Conservation (phyloP, 495 filamentous ascomycete genomes). For the Penicillium coprophilum region DNA sequence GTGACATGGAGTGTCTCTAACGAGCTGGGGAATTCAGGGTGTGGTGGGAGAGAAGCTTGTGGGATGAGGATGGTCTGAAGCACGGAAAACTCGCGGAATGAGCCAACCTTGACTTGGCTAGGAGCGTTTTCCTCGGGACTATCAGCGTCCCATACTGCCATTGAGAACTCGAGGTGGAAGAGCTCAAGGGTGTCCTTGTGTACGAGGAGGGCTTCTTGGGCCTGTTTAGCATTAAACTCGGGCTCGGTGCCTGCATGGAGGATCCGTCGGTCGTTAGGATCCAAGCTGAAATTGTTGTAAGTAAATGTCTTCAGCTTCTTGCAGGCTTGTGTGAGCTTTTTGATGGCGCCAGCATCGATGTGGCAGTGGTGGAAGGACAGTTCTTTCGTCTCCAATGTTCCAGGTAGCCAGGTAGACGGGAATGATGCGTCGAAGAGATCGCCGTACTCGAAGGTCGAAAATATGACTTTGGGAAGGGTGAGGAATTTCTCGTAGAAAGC, state of each 20-base stretch:
- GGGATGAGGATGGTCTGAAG: conserved; percentile 22
- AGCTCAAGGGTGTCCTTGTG: conserved; percentile 26
- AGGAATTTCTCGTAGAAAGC: conserved; percentile 16
- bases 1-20: conserved; percentile 19
- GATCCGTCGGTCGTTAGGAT: not conserved
- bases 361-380: conserved; percentile 16
- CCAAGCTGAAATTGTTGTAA: conserved; percentile 16
- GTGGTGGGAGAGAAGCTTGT: conserved; percentile 23
- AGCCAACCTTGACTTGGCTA: conserved; percentile 17
- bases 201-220: conserved; percentile 18
- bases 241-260: not conserved
- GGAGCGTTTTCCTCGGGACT: conserved; percentile 8
- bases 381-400: conserved; percentile 11
- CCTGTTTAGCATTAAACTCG: conserved; percentile 22
- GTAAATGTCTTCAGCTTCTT: conserved; percentile 21
- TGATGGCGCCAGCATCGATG: conserved; percentile 15
- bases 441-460: conserved; percentile 14
- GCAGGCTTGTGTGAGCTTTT: conserved; percentile 22
- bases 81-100: conserved; percentile 23
- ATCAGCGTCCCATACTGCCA: conserved; percentile 1
- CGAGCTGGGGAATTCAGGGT: conserved; percentile 24
- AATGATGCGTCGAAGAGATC: conserved; percentile 15
- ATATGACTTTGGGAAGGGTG: conserved; percentile 13
- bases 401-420: conserved; percentile 18
- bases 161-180: conserved; percentile 17